Evolutionary conservation across 1,284 basidiomycete species (phyloP).

Genomic region (Fomitopsis palustris): DNA sequence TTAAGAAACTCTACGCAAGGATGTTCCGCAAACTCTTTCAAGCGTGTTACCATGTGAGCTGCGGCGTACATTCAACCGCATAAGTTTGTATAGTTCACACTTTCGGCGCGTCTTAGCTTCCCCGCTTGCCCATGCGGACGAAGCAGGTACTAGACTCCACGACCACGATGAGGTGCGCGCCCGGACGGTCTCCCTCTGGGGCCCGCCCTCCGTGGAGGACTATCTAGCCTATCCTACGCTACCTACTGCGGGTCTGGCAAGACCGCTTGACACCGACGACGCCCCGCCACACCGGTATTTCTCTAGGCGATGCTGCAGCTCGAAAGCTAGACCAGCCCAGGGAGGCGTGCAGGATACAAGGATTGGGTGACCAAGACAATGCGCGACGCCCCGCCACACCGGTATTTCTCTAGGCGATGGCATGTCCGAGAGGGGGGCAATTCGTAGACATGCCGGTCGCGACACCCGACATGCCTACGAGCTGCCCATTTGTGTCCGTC

Average conservation of each 20-base stretch:
- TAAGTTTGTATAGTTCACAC: too few relatives aligned
- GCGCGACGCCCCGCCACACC: not conserved
- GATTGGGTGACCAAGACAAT: not conserved
- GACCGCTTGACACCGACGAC: not conserved
- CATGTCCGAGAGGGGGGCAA: too few relatives aligned
- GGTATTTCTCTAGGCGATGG: not conserved
- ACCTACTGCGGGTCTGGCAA: not conserved
- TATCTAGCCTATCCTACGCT: not conserved
- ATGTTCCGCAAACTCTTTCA: too few relatives aligned
- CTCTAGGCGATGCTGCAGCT: not conserved
- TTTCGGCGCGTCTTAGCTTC: constrained; percentile 1
- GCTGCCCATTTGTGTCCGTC: not conserved
- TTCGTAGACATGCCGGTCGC: not conserved
- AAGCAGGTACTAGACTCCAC: constrained; percentile 1
- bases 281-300: not conserved
- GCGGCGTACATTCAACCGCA: too few relatives aligned
- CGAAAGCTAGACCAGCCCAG: not conserved
- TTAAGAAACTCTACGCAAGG: too few relatives aligned
- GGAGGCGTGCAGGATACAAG: not conserved
- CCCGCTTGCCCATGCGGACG: not conserved
- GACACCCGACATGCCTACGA: not conserved
- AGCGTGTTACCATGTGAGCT: too few relatives aligned
- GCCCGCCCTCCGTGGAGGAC: constrained; percentile 1
- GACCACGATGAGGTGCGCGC: constrained; percentile 1
- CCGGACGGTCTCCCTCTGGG: not conserved